Evolutionary conservation across 2,329 filamentous ascomycete genomes (phyloP).

Genomic region (Nigrospora oryzae): DNA sequence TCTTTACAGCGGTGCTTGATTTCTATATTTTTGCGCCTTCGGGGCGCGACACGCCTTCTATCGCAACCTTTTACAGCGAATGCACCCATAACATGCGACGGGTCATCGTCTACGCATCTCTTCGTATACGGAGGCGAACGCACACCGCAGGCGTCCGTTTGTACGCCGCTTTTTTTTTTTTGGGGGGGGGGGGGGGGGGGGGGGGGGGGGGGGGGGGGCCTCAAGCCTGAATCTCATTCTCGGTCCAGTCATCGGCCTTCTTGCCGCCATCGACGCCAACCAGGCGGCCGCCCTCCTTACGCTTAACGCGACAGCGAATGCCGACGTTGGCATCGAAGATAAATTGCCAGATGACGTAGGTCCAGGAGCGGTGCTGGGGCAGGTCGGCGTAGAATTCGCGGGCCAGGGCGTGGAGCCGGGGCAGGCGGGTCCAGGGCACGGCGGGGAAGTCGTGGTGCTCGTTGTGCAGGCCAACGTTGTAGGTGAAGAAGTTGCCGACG

Average conservation of each 20-base stretch:
- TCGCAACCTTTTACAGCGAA: too few relatives aligned
- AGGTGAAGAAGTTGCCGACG: slow-evolving; percentile 81
- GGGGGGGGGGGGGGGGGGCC: too few relatives aligned
- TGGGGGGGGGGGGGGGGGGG: too few relatives aligned
- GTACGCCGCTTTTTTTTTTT: too few relatives aligned
- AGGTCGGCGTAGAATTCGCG: slow-evolving; percentile 86
- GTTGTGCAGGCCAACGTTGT: slow-evolving; percentile 97
- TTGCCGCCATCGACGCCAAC: slow-evolving; percentile 41
- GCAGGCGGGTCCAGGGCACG: slow-evolving; percentile 85
- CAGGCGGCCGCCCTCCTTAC: slow-evolving; percentile 63
- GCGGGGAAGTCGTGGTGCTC: slow-evolving; percentile 99
- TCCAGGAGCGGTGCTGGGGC: slow-evolving; percentile 84
- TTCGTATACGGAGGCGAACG: too few relatives aligned
- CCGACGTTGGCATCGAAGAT: slow-evolving; percentile 85
- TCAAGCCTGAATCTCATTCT: slow-evolving; percentile 60
- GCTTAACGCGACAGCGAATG: slow-evolving; percentile 86
- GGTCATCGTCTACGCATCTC: too few relatives aligned
- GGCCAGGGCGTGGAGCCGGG: slow-evolving; percentile 68
- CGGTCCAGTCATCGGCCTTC: slow-evolving; percentile 49
- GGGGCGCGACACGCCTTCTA: too few relatives aligned
- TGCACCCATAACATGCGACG: too few relatives aligned
- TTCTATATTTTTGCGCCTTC: too few relatives aligned
- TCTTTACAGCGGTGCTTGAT: too few relatives aligned
- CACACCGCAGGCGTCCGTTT: too few relatives aligned
- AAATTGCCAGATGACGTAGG: slow-evolving; percentile 90